phyloP scores from a whole-genome alignment of 208 protist species.

The Phytomonas francai region DNA sequence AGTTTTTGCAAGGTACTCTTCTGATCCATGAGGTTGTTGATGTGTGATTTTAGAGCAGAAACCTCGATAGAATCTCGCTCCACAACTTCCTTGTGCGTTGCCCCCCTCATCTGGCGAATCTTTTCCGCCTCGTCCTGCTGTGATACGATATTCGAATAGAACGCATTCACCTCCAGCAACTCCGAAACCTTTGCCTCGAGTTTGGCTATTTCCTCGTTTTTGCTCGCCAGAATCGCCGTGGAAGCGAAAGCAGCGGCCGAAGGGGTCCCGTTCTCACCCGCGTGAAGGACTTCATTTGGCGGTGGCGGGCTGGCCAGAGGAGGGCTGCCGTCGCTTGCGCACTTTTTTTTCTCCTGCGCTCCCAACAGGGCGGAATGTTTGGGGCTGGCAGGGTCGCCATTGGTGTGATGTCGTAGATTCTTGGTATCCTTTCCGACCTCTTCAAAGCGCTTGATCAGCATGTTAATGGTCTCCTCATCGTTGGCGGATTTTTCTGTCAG shows the following conservation, averaged over 20 bases:
- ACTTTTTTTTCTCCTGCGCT: slow-evolving; percentile 1
- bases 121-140: slow-evolving; percentile 66
- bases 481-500: slow-evolving; percentile 57
- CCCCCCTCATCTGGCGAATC: slow-evolving; percentile 2
- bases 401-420: slow-evolving; percentile 7
- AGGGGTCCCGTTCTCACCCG: slow-evolving; percentile 1
- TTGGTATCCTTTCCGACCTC: slow-evolving; percentile 17
- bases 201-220: slow-evolving; percentile 48
- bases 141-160: slow-evolving; percentile 71
- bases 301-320: slow-evolving; percentile 6
- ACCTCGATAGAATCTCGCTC: not conserved
- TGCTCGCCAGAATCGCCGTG: slow-evolving; percentile 15
- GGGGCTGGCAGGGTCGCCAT: slow-evolving; percentile 5
- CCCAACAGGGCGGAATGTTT: not conserved
- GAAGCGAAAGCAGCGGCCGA: slow-evolving; percentile 17
- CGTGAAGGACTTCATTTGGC: slow-evolving; percentile 9
- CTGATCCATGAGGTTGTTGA: not conserved
- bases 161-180: slow-evolving; percentile 67
- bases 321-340: slow-evolving; percentile 3
- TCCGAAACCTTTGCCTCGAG: slow-evolving; percentile 61
- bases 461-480: slow-evolving; percentile 71
- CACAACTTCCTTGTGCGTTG: not conserved
- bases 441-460: slow-evolving; percentile 59
- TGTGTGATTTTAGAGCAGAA: not conserved
- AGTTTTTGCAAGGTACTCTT: not conserved